Percentiles rank a stretch among this genome's conserved stretches.
These are phyloP conservation scores for Rickenella mellea DNA, from an alignment of 768 basidiomycete genomes.

Conservation along the genomic window DNA sequence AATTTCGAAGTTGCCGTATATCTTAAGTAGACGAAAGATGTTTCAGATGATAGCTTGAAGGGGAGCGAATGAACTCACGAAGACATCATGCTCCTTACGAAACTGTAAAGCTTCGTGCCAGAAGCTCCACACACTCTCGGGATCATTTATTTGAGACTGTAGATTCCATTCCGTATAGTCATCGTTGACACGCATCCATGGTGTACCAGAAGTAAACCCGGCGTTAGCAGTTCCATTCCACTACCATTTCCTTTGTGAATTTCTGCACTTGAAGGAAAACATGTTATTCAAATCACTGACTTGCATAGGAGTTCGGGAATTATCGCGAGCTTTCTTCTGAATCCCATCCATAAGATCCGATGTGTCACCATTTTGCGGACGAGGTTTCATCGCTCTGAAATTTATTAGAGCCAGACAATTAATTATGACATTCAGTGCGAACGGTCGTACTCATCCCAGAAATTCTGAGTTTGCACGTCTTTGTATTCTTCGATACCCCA, in stretches of 20 bases:
- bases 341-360: slow-evolving; percentile 47
- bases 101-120: slow-evolving; percentile 47
- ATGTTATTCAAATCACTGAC: slow-evolving; percentile 17
- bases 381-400: slow-evolving; percentile 25
- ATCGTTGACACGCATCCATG: slow-evolving; percentile 73
- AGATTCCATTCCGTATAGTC: slow-evolving; percentile 56
- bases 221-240: slow-evolving; percentile 48
- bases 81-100: slow-evolving; percentile 42
- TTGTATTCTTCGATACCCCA: slow-evolving; percentile 72
- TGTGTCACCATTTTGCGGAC: slow-evolving; percentile 44
- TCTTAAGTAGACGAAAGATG: slow-evolving; percentile 21
- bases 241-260: slow-evolving; percentile 25
- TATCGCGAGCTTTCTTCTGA: slow-evolving; percentile 59
- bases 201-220: slow-evolving; percentile 55
- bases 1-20: slow-evolving; percentile 52
- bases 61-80: slow-evolving; percentile 34
- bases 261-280: not conserved
- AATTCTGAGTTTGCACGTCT: slow-evolving; percentile 55
- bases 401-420: slow-evolving; percentile 1
- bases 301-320: slow-evolving; percentile 64
- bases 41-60: not conserved
- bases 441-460: slow-evolving; percentile 39
- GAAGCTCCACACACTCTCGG: slow-evolving; percentile 47
- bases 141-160: slow-evolving; percentile 33
- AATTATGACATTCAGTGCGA: not conserved